These are phyloP conservation scores for Boletus fagicola DNA, from an alignment of 768 basidiomycete genomes.

Conservation along the genomic window DNA sequence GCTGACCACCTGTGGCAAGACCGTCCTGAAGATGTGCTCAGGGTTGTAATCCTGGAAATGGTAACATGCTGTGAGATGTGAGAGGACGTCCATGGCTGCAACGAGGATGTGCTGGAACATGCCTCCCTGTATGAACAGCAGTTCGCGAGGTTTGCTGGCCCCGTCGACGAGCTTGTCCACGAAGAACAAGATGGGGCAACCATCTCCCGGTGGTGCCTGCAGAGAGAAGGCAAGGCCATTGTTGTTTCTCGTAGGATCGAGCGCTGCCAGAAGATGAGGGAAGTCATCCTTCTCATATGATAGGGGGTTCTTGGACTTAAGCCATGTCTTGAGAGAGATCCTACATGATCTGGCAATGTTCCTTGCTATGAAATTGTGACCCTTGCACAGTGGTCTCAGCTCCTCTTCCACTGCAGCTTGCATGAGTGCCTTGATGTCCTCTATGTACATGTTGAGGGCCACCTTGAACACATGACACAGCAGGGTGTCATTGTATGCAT, in stretches of 20 bases:
- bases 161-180: not conserved
- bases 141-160: rapidly evolving
- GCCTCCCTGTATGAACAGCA: not conserved
- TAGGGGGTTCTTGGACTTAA: not conserved
- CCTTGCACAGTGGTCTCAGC: not conserved
- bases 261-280: not conserved
- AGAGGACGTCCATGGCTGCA: not conserved
- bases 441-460: not conserved
- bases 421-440: not conserved
- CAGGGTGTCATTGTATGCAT: not conserved
- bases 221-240: not conserved
- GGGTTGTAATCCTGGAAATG: too few species aligned
- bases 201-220: rapidly evolving
- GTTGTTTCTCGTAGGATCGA: not conserved
- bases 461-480: not conserved
- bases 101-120: not conserved
- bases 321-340: not conserved
- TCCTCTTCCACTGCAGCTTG: not conserved
- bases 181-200: not conserved
- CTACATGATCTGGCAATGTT: not conserved
- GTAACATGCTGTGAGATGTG: not conserved
- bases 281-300: not conserved
- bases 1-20: too few species aligned
- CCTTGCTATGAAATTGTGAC: not conserved
- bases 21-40: too few species aligned